Percentiles rank a stretch among this genome's conserved stretches.
Conservation (phyloP, 2,329 filamentous ascomycete genomes). For the Waltergamsia citrina region DNA sequence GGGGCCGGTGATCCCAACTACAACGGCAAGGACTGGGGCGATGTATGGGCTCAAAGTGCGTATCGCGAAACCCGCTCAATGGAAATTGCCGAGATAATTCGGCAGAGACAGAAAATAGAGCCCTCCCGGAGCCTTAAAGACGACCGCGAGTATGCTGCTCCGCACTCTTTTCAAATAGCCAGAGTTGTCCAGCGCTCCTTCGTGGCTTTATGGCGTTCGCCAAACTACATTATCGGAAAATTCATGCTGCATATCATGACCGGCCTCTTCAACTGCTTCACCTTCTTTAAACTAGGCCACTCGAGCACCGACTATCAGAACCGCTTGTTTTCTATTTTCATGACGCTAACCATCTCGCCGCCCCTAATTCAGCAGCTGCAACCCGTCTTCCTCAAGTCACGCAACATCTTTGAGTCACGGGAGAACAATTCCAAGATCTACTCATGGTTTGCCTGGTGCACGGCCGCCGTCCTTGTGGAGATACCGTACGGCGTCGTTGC, state of each 20-base stretch:
- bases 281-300: conserved; percentile 54
- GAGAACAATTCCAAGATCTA: conserved; percentile 76
- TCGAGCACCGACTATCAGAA: conserved; percentile 56
- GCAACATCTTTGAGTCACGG: conserved; percentile 59
- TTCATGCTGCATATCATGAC: conserved; percentile 52
- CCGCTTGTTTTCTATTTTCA: conserved; percentile 66
- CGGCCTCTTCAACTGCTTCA: conserved; percentile 61
- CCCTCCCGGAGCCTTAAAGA: conserved; percentile 30
- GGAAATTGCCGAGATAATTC: conserved; percentile 44
- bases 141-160: conserved; percentile 54
- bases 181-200: conserved; percentile 50
- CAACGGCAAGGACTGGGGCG: conserved; percentile 50
- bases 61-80: conserved; percentile 33
- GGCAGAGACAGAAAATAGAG: conserved; percentile 28
- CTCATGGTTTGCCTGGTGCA: conserved; percentile 62
- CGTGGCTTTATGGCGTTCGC: conserved; percentile 54
- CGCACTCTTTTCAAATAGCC: conserved; percentile 40
- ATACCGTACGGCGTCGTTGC: conserved; percentile 60
- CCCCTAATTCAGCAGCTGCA: conserved; percentile 71
- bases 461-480: conserved; percentile 57
- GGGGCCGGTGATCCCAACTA: conserved; percentile 55
- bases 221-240: conserved; percentile 54
- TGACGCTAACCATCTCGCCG: conserved; percentile 66
- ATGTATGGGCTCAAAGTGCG: conserved; percentile 46
- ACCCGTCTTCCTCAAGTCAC: conserved; percentile 57